A percentile compares a stretch with the other conserved stretches of the same genome.
Conservation (phyloP, 768 basidiomycete species). For the Psilocybe azurescens region DNA sequence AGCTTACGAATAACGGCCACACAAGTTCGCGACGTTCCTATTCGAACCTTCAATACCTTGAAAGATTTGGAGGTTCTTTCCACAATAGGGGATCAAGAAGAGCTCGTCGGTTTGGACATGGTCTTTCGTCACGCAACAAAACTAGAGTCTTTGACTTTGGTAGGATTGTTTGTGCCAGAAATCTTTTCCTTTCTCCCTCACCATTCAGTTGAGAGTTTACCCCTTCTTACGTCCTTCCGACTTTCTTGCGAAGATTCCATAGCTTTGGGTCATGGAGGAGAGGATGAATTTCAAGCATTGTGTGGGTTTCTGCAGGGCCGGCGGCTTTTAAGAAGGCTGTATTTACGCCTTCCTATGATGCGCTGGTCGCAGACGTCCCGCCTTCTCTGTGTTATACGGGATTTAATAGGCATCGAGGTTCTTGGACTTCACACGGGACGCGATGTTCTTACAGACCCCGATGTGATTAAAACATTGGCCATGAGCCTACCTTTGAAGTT, state of each 20-base stretch:
- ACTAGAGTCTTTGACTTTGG: slow-evolving; percentile 42
- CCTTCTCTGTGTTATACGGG: slow-evolving; percentile 30
- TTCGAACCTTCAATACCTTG: slow-evolving; percentile 35
- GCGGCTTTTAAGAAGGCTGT: slow-evolving; percentile 33
- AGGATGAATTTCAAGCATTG: slow-evolving; percentile 23
- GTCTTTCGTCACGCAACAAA: slow-evolving; percentile 36
- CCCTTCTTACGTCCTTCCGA: slow-evolving; percentile 40
- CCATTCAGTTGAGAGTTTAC: slow-evolving; percentile 29
- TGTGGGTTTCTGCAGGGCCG: slow-evolving; percentile 37
- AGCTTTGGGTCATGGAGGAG: not conserved
- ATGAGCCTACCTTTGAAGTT: slow-evolving; percentile 33
- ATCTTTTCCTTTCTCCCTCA: slow-evolving; percentile 36
- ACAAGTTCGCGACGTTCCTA: slow-evolving; percentile 34
- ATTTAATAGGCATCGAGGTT: slow-evolving; percentile 36
- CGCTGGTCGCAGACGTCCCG: slow-evolving; percentile 21
- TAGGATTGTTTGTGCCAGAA: slow-evolving; percentile 34
- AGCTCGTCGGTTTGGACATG: slow-evolving; percentile 38
- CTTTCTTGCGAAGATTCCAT: slow-evolving; percentile 32
- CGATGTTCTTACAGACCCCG: slow-evolving; percentile 26
- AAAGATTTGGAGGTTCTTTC: slow-evolving; percentile 39
- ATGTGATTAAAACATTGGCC: slow-evolving; percentile 29
- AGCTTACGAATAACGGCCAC: slow-evolving; percentile 33
- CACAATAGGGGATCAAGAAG: slow-evolving; percentile 28
- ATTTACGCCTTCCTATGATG: slow-evolving; percentile 37
- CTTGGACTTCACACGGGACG: slow-evolving; percentile 44